Evolutionary conservation across 495 filamentous ascomycete species (phyloP), one percentile per base, ranked within the genome.

Genomic region (Talaromyces liani): DNA sequence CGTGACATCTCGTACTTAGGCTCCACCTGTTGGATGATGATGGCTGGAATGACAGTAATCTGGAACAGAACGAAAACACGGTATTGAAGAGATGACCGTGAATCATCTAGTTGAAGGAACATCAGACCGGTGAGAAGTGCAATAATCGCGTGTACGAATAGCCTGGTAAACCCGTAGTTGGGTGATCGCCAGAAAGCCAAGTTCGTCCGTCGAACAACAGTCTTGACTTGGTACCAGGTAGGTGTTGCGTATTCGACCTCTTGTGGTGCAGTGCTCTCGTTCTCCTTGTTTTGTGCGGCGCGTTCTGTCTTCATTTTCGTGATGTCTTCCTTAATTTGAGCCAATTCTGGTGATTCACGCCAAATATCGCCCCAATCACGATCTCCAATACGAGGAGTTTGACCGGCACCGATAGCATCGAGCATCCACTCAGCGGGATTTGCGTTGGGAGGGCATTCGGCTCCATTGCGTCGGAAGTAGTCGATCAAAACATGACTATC

Each of bases 381-480:
- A 69, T 88, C 82, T 24, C 90, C 89, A 49, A 91, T 83, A 3
- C 90, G 82, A 16, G 88, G 82, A n/a, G 84, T 76, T 65, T 85
- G 84, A 24, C 90, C 91, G 49, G 91, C 91, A 36, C 92, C 91
- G 29, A 96, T 88, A 1, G 87, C 88, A 66, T 96, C 92, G 7
- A 96, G 82, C 88, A 95, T 93, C 78, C 85, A 93, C 72, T 95
- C 91, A 2, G 91, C 91, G 3, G 90, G 87, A 69, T 93, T 91
- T 27, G 87, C 85, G 18, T 85, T 80, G 6, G 79, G 74, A 10
- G 76, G 78, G 39, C 82, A 85, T 10, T 71, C 67, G 5, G 77
- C 80, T 6, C 81, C 83, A 58, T 84, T 69, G 31, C 72, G 72
- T 29, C 66, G 69, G 82, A 91, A 85, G 61, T 86, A 86, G 1